Evolutionary conservation across 1,284 basidiomycete genomes (phyloP), one percentile per base, ranked within the genome.

Genomic region (Rhodofomes roseus): DNA sequence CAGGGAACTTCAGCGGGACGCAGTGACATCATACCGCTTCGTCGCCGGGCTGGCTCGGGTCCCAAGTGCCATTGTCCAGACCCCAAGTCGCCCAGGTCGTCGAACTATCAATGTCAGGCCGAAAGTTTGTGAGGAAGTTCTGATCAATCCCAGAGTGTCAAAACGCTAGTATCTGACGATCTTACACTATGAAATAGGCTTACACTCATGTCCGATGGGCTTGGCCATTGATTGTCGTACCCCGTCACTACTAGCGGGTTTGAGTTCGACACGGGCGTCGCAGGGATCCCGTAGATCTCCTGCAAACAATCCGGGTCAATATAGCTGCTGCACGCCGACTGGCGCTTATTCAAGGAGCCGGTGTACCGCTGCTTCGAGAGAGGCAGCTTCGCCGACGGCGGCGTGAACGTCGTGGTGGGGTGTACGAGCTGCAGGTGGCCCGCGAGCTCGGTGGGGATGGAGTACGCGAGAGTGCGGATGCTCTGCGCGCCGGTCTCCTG

Each of bases 221-320:
- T 84, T 5, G 82, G 83, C 66, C 76, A 86, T 62, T 84, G 74
- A 5, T 79, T 69, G 20, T 85, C 76, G 65, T 83, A 86, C 16
- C 85, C 85, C 23, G 79, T 79, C 55, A 87, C 77, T 58, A 81
- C 84, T 40, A 87, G 74, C 29, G 71, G 77, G 68, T 84, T 86
- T 29, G 66, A 66, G 0, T 76, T 74, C 4, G 79, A 74, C 9
- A 69, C 66, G 2, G 80, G 79, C 0, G 77, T 76, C 59, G 85
- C 84, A 3, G 66, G 65, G 18, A 74, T 73, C 8, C 82, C 82
- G 68, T 87, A 88, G 43, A 86, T 66, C 4, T 74, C 75, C 58
- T 79, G 71, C 56, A 88, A 67, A 65, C 85, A 88, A 0, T 79
- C 70, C 11, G 84, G 83, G 0, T 84, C 86, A 56, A 86, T 78